phyloP scores from a whole-genome alignment of 495 filamentous ascomycete genomes.

The Penicillium maclennaniae region DNA sequence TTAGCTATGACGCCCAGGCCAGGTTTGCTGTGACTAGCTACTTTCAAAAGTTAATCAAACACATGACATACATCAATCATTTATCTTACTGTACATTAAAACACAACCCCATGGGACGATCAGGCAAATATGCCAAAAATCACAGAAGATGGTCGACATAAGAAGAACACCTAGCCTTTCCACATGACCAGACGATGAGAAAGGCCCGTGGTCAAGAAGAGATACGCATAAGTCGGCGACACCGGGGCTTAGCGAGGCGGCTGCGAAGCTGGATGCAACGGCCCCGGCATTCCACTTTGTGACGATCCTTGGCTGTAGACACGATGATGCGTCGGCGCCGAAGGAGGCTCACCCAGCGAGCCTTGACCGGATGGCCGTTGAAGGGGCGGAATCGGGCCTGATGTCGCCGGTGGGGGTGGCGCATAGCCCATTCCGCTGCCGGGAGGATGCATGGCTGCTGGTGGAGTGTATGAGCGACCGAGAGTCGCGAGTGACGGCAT shows the following conservation, averaged over 20 bases:
- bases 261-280: conserved; percentile 29
- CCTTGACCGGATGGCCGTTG: conserved; percentile 31
- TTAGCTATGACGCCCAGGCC: not conserved
- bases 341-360: conserved; percentile 20
- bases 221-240: not conserved
- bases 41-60: not conserved
- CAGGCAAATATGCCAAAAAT: not conserved
- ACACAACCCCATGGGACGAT: not conserved
- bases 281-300: conserved; percentile 25
- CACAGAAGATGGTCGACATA: not conserved
- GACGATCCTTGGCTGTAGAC: conserved; percentile 42
- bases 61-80: conserved; percentile 21
- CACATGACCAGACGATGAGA: not conserved
- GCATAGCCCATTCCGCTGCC: conserved; percentile 33
- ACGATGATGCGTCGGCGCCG: conserved; percentile 34
- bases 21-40: not conserved
- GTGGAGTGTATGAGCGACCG: conserved; percentile 42
- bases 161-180: not conserved
- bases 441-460: conserved; percentile 32
- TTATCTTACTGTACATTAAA: conserved; percentile 23
- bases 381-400: conserved; percentile 30
- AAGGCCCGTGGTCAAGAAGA: not conserved
- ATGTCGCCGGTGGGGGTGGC: conserved; percentile 21
- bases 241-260: conserved; percentile 25
- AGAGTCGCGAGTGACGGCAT: conserved; percentile 31